Percentiles rank a stretch among this genome's conserved stretches.
Evolutionary conservation across 2,329 filamentous ascomycete species (phyloP).

Genomic region (Atkinsonella hypoxylon): DNA sequence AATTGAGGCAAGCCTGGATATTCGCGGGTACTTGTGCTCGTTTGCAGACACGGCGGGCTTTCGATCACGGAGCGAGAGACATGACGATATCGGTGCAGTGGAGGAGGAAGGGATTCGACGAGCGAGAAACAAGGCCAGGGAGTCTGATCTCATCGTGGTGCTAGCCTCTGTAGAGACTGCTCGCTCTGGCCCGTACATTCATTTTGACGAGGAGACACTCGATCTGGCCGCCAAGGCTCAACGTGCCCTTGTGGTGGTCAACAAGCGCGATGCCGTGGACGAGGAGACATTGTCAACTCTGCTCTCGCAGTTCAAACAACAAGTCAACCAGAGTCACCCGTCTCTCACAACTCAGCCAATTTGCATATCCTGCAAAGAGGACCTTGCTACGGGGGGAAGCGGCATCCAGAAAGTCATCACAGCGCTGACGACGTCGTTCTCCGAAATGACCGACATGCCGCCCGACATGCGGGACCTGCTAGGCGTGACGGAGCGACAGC

Average conservation of each 20-base stretch:
- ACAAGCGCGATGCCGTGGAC: slow-evolving; percentile 46
- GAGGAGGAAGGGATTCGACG: slow-evolving; percentile 86
- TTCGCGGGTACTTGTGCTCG: slow-evolving; percentile 83
- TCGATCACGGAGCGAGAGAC: slow-evolving; percentile 31
- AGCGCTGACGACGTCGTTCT: slow-evolving; percentile 56
- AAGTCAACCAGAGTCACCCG: slow-evolving; percentile 10
- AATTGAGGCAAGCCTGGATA: slow-evolving; percentile 80
- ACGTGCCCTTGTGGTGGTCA: slow-evolving; percentile 43
- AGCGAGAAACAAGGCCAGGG: slow-evolving; percentile 66
- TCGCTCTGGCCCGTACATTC: slow-evolving; percentile 25
- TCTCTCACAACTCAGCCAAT: slow-evolving; percentile 18
- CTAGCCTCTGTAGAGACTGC: slow-evolving; percentile 59
- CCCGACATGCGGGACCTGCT: slow-evolving; percentile 70
- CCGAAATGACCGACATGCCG: slow-evolving; percentile 56
- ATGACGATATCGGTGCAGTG: slow-evolving; percentile 49
- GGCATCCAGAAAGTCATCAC: slow-evolving; percentile 58
- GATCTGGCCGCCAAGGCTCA: slow-evolving; percentile 36
- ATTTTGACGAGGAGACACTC: slow-evolving; percentile 43
- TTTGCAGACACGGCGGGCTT: slow-evolving; percentile 93
- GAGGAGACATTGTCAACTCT: slow-evolving; percentile 24
- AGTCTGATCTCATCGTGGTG: slow-evolving; percentile 77
- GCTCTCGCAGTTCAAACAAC: slow-evolving; percentile 25
- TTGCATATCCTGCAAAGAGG: slow-evolving; percentile 61
- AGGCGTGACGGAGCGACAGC: slow-evolving; percentile 83
- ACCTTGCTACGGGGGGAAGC: slow-evolving; percentile 35